Evolutionary conservation across 1,284 basidiomycete genomes (phyloP).

Genomic region (Tausonia pullulans): DNA sequence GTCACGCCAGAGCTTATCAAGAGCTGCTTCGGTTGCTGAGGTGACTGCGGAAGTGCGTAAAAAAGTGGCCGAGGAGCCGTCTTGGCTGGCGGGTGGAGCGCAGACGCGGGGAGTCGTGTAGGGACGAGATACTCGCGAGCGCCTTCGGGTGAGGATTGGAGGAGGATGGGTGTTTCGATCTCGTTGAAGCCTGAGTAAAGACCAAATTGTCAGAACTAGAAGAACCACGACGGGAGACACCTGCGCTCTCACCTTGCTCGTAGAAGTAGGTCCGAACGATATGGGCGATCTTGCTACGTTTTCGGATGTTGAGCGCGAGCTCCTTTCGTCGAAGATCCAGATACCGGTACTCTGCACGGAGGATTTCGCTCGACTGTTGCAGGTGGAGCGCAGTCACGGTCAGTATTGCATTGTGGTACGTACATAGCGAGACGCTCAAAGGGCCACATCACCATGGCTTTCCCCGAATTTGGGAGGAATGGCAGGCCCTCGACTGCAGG

Average conservation of each 20-base stretch:
- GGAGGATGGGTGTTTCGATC: constrained; percentile 85
- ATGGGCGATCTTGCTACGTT: constrained; percentile 67
- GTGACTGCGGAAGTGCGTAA: constrained; percentile 86
- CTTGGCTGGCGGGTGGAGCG: constrained; percentile 7
- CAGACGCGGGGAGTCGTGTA: constrained; percentile 43
- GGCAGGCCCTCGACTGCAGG: constrained; percentile 57
- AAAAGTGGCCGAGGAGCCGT: constrained; percentile 44
- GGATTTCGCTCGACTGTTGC: constrained; percentile 44
- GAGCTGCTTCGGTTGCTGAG: constrained; percentile 91
- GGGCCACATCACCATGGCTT: constrained; percentile 49
- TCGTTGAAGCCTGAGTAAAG: constrained; percentile 60
- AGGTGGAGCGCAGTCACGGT: background rate
- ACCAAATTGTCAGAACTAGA: constrained; percentile 16
- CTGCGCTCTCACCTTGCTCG: constrained; percentile 46
- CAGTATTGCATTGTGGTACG: constrained; percentile 21
- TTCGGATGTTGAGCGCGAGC: constrained; percentile 64
- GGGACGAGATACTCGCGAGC: constrained; percentile 91
- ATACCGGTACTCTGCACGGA: constrained; percentile 72
- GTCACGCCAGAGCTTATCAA: constrained; percentile 82
- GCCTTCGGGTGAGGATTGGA: constrained; percentile 87
- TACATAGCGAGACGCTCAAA: too few species aligned
- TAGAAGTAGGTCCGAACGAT: constrained; percentile 62
- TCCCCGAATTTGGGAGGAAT: constrained; percentile 60
- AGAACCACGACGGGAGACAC: constrained; percentile 8
- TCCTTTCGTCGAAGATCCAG: constrained; percentile 70